These are phyloP conservation scores for Conticribra guillardii DNA, from an alignment of 108 stramenopile genomes.

Conservation along the genomic window DNA sequence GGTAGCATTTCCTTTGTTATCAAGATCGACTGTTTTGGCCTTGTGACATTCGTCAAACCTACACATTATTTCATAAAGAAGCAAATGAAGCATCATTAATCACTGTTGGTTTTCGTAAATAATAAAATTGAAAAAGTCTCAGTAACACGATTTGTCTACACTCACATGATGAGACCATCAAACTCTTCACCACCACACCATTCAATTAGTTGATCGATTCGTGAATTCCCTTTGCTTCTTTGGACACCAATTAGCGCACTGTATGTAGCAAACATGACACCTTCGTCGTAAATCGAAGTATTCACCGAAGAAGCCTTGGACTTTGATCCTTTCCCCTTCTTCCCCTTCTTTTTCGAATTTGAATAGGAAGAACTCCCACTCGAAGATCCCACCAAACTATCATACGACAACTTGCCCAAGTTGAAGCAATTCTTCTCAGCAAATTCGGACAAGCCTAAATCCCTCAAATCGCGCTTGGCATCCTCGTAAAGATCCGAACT, in stretches of 20 bases:
- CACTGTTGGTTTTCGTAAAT: not conserved
- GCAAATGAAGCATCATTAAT: not conserved
- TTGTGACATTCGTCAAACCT: constrained; percentile 80
- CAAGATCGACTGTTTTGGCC: constrained; percentile 61
- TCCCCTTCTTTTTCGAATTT: constrained; percentile 22
- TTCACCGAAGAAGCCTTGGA: constrained; percentile 21
- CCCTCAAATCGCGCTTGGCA: constrained; percentile 57
- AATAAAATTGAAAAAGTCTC: not conserved
- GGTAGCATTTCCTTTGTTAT: constrained; percentile 45
- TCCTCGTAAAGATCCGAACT: constrained; percentile 55
- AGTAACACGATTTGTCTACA: not conserved
- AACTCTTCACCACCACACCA: constrained; percentile 67
- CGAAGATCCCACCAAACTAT: constrained; percentile 19
- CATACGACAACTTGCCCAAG: constrained; percentile 50
- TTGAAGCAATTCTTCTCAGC: constrained; percentile 44
- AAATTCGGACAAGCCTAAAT: constrained; percentile 34
- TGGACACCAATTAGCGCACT: constrained; percentile 41
- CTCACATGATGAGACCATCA: constrained; percentile 57
- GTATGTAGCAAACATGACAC: constrained; percentile 64
- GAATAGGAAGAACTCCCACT: not conserved
- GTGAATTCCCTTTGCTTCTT: constrained; percentile 22
- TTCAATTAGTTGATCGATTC: constrained; percentile 61
- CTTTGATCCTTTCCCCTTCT: constrained; percentile 26
- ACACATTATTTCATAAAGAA: not conserved
- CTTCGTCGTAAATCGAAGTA: constrained; percentile 32